Conservation (phyloP, 1,284 basidiomycete genomes). For the Acaromyces ingoldii region DNA sequence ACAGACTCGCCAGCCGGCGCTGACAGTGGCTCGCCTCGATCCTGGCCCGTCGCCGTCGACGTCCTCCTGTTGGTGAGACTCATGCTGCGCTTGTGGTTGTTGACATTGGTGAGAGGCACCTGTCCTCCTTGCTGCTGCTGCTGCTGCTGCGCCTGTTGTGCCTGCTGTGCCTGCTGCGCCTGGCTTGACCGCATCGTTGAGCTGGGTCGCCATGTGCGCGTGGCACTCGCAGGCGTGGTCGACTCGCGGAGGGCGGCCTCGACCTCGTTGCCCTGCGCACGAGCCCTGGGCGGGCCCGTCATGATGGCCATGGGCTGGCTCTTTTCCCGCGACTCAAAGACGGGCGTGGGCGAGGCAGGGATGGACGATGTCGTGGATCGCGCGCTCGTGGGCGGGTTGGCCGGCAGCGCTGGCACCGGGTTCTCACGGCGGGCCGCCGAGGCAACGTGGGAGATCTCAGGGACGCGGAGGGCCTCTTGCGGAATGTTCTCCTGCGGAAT, state of each 20-base stretch:
- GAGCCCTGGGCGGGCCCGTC: constrained; percentile 43
- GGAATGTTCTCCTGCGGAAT: constrained; percentile 50
- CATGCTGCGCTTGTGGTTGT: constrained; percentile 30
- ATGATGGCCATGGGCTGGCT: constrained; percentile 40
- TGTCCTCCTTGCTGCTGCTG: constrained; percentile 1
- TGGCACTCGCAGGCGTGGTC: neutral
- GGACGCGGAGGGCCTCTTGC: constrained; percentile 40
- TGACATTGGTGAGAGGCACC: neutral
- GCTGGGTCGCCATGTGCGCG: too few relatives aligned
- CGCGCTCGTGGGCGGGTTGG: constrained; percentile 8
- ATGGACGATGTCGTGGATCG: constrained; percentile 9
- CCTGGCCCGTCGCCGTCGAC: too few relatives aligned
- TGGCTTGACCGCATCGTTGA: too few relatives aligned
- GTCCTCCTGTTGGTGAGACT: constrained; percentile 26
- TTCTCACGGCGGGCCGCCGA: constrained; percentile 21
- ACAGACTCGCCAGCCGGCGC: neutral
- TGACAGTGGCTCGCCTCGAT: neutral
- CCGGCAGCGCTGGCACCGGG: constrained; percentile 12
- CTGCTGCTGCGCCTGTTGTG: neutral
- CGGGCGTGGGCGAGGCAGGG: constrained; percentile 36
- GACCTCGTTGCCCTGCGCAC: constrained; percentile 45
- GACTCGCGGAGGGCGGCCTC: constrained; percentile 36
- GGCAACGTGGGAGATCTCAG: constrained; percentile 37
- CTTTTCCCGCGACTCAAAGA: constrained; percentile 50
- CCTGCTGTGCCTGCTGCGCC: neutral